These are phyloP conservation scores for Candida incommunis DNA, from an alignment of 805 yeast genomes.

Conservation along the genomic window DNA sequence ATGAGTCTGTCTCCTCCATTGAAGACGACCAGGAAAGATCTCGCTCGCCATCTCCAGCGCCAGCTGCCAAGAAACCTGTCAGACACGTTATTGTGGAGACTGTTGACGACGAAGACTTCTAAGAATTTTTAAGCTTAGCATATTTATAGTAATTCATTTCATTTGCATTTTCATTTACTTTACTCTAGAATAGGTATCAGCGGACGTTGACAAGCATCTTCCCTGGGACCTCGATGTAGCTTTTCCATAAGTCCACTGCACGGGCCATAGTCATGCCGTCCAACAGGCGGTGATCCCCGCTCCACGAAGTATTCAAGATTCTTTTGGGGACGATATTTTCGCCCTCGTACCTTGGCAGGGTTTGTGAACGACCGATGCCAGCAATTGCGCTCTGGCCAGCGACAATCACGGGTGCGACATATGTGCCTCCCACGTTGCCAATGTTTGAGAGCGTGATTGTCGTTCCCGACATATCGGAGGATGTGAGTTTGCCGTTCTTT, in stretches of 20 bases:
- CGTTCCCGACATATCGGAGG: conserved; percentile 18
- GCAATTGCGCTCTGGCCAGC: conserved; percentile 20
- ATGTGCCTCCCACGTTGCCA: conserved; percentile 23
- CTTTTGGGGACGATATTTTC: conserved; percentile 14
- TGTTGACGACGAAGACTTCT: conserved; percentile 1
- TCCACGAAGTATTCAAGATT: conserved; percentile 19
- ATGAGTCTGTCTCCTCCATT: conserved; percentile 1
- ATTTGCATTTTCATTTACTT: not conserved
- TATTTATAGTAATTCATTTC: not conserved
- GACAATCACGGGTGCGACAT: conserved; percentile 21
- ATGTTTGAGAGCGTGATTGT: conserved; percentile 22
- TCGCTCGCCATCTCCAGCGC: not conserved
- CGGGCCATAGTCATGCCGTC: conserved; percentile 23
- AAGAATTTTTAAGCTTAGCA: not conserved
- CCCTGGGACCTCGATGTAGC: conserved; percentile 13
- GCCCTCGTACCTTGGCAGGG: conserved; percentile 16
- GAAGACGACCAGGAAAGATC: not conserved
- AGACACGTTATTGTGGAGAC: not conserved
- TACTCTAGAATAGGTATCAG: not conserved
- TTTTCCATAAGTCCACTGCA: conserved; percentile 16
- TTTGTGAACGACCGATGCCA: conserved; percentile 18
- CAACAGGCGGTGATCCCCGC: conserved; percentile 22
- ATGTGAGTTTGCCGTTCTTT: conserved; percentile 13
- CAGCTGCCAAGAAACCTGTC: not conserved
- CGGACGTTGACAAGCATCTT: conserved; percentile 7